Evolutionary conservation across 169 alveolate species (phyloP).

Genomic region (Toxoplasma gondii): DNA sequence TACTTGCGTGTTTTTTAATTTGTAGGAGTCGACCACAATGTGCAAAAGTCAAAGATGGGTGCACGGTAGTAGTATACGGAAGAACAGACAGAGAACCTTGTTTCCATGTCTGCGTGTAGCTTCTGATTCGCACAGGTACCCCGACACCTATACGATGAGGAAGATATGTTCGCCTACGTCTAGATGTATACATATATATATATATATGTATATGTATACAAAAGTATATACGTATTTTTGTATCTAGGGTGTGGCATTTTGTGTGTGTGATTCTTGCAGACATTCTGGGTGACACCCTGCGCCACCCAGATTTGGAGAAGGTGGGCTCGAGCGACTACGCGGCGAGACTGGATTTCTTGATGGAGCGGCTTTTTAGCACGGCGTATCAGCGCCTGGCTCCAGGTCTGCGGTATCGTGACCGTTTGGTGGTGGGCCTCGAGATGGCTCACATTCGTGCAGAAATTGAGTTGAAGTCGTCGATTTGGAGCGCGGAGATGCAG

Average conservation of each 20-base stretch:
- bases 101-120: too few relatives aligned
- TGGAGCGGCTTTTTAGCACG: constrained; percentile 56
- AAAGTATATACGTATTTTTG: not conserved
- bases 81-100: too few relatives aligned
- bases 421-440: constrained; percentile 77
- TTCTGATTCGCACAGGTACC: too few relatives aligned
- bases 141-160: too few relatives aligned
- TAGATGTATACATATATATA: not conserved
- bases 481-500: constrained; percentile 69
- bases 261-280: constrained; percentile 41
- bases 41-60: too few relatives aligned
- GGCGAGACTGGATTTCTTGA: constrained; percentile 45
- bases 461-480: constrained; percentile 55
- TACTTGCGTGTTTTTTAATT: too few relatives aligned
- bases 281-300: constrained; percentile 57
- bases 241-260: not conserved
- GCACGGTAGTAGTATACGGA: too few relatives aligned
- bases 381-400: constrained; percentile 56
- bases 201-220: not conserved
- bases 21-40: too few relatives aligned
- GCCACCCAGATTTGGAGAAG: constrained; percentile 61
- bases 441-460: constrained; percentile 67
- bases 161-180: too few relatives aligned
- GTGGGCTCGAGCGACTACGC: constrained; percentile 56
- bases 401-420: constrained; percentile 72